Evolutionary conservation across 2,329 filamentous ascomycete genomes (phyloP).

Genomic region (Myriosclerotinia scirpicola): DNA sequence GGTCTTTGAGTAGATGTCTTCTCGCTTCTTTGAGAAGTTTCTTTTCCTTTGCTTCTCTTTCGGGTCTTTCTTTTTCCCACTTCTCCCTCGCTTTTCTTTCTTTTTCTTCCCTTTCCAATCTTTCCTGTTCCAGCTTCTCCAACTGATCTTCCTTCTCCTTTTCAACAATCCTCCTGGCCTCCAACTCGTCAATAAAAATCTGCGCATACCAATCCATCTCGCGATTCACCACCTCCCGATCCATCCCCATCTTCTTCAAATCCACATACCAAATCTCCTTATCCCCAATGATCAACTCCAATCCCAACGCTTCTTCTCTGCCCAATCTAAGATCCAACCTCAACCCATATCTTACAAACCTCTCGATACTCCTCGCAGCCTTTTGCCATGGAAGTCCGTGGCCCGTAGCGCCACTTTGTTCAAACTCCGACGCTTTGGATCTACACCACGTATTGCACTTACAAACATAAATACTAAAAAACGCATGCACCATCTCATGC

Average conservation of each 20-base stretch:
- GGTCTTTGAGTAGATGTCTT: background rate
- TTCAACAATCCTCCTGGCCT: background rate
- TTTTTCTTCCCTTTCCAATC: background rate
- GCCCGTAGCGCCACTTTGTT: conserved; percentile 14
- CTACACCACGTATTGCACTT: conserved; percentile 3
- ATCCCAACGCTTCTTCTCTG: conserved; percentile 15
- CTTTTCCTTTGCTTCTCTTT: background rate
- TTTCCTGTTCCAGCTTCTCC: background rate
- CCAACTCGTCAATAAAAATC: background rate
- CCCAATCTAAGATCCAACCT: conserved; percentile 16
- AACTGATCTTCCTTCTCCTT: background rate
- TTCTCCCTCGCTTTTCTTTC: background rate
- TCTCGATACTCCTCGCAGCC: conserved; percentile 10
- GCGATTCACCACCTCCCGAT: background rate
- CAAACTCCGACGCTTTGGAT: background rate
- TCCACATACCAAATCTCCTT: conserved; percentile 18
- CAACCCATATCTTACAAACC: background rate
- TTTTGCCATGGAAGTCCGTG: conserved; percentile 12
- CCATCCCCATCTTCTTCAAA: conserved; percentile 11
- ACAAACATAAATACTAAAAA: conserved; percentile 24
- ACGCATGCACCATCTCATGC: conserved; percentile 23
- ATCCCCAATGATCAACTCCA: conserved; percentile 10
- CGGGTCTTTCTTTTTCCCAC: background rate
- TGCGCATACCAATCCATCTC: conserved; percentile 23
- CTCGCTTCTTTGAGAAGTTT: background rate